Conservation (phyloP, 352 stramenopile genomes). For the Elongisporangium undulatum region DNA sequence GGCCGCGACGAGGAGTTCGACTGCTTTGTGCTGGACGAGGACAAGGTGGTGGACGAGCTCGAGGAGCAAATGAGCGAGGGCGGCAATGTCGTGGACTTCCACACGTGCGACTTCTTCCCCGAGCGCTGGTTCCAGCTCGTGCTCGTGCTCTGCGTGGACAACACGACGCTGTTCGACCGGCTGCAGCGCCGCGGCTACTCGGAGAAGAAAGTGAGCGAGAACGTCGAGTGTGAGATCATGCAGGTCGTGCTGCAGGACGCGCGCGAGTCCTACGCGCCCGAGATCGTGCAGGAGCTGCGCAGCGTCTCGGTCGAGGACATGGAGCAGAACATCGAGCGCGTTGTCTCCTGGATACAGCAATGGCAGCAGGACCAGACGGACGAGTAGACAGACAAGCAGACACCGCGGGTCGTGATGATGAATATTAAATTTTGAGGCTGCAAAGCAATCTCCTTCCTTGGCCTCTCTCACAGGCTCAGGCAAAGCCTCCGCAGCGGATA, state of each 20-base stretch:
- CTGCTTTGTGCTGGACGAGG: slow-evolving; percentile 96
- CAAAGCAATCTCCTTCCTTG: too few relatives aligned
- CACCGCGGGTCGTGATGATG: not conserved
- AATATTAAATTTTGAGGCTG: not conserved
- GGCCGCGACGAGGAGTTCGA: slow-evolving; percentile 94
- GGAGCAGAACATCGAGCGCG: slow-evolving; percentile 92
- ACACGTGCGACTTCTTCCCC: slow-evolving; percentile 97
- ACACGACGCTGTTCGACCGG: slow-evolving; percentile 90
- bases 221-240: slow-evolving; percentile 99
- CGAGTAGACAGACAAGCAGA: slow-evolving; percentile 13
- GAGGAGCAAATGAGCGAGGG: slow-evolving; percentile 89
- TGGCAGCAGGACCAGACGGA: slow-evolving; percentile 79
- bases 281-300: slow-evolving; percentile 95
- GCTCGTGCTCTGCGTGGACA: slow-evolving; percentile 90
- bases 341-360: slow-evolving; percentile 90
- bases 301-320: slow-evolving; percentile 96
- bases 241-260: slow-evolving; percentile 96
- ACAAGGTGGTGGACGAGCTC: slow-evolving; percentile 96
- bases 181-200: slow-evolving; percentile 89
- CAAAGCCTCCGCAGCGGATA: slow-evolving; percentile 31
- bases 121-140: slow-evolving; percentile 97
- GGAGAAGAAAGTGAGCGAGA: slow-evolving; percentile 95
- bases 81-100: slow-evolving; percentile 95
- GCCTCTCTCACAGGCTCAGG: slow-evolving; percentile 2
- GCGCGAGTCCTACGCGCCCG: slow-evolving; percentile 89